A percentile compares a stretch with the other conserved stretches of the same genome.
These are phyloP conservation scores for Cylindrotheca fusiformis DNA, from an alignment of 108 stramenopile genomes.

Conservation along the genomic window DNA sequence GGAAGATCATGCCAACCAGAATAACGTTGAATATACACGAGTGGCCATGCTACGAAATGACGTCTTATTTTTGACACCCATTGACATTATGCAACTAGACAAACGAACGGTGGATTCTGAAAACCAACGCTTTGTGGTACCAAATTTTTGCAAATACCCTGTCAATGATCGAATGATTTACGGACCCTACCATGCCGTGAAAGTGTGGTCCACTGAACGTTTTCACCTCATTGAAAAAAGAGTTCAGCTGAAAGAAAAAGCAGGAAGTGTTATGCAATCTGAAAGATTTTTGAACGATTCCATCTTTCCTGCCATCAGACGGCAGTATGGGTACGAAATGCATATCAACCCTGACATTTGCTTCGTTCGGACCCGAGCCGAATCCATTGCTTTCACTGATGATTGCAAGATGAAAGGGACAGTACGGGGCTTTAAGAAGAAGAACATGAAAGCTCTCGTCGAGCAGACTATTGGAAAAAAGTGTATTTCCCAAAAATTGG, in stretches of 20 bases:
- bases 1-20: conserved; percentile 7
- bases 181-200: conserved; percentile 38
- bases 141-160: conserved; percentile 23
- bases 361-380: conserved; percentile 36
- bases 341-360: conserved; percentile 30
- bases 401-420: conserved; percentile 23
- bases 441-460: neutral
- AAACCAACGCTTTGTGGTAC: conserved; percentile 23
- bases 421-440: neutral
- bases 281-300: conserved; percentile 28
- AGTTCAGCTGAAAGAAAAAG: conserved; percentile 5
- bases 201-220: conserved; percentile 51
- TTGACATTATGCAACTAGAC: conserved; percentile 20
- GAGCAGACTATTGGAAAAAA: conserved; percentile 16
- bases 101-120: conserved; percentile 4
- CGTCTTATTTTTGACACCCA: conserved; percentile 23
- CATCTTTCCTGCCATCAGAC: conserved; percentile 19
- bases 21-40: conserved; percentile 22
- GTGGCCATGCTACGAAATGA: conserved; percentile 36
- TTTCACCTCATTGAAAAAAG: conserved; percentile 33
- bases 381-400: conserved; percentile 18
- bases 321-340: conserved; percentile 7
- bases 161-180: conserved; percentile 51
- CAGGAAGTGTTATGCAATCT: conserved; percentile 32
- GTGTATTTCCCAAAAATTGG: too few relatives aligned